Evolutionary conservation across 2,329 filamentous ascomycete genomes (phyloP).

Genomic region (Ampelomyces quisqualis): DNA sequence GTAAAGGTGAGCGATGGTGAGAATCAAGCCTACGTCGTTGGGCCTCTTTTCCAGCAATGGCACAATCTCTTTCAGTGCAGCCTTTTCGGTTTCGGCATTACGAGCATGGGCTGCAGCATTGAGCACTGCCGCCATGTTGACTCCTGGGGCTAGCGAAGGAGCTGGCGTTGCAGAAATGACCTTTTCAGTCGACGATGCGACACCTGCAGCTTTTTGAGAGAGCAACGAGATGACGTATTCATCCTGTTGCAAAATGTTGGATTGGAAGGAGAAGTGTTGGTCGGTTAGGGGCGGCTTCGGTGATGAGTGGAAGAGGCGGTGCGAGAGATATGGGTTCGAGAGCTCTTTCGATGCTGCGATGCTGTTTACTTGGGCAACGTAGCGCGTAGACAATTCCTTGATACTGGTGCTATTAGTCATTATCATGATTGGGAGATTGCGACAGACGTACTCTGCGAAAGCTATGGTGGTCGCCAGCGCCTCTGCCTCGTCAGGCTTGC

Average conservation of each 20-base stretch:
- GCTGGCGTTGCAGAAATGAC: constrained; percentile 50
- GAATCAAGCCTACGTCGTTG: constrained; percentile 74
- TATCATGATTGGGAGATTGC: too few species aligned
- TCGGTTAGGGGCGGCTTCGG: constrained; percentile 58
- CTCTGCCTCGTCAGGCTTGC: constrained; percentile 65
- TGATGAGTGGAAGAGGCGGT: constrained; percentile 61
- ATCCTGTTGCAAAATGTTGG: constrained; percentile 62
- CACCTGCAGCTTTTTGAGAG: constrained; percentile 67
- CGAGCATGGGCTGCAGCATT: constrained; percentile 74
- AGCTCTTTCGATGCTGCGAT: constrained; percentile 50
- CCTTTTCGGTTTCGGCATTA: constrained; percentile 60
- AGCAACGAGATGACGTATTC: constrained; percentile 64
- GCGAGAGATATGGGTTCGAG: constrained; percentile 67
- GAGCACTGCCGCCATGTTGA: constrained; percentile 61
- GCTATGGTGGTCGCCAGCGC: constrained; percentile 63
- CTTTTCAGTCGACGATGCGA: constrained; percentile 57
- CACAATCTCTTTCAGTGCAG: constrained; percentile 68
- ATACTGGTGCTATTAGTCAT: constrained; percentile 51
- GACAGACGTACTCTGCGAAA: constrained; percentile 57
- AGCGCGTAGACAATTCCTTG: constrained; percentile 64
- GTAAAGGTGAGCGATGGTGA: constrained; percentile 82
- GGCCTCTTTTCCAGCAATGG: constrained; percentile 72
- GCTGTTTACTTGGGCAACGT: constrained; percentile 68
- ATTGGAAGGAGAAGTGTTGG: constrained; percentile 72
- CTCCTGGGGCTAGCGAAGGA: constrained; percentile 51